Evolutionary conservation across 2,329 filamentous ascomycete species (phyloP), one percentile per base, ranked within the genome.

Genomic region (Escovopsis weberi): DNA sequence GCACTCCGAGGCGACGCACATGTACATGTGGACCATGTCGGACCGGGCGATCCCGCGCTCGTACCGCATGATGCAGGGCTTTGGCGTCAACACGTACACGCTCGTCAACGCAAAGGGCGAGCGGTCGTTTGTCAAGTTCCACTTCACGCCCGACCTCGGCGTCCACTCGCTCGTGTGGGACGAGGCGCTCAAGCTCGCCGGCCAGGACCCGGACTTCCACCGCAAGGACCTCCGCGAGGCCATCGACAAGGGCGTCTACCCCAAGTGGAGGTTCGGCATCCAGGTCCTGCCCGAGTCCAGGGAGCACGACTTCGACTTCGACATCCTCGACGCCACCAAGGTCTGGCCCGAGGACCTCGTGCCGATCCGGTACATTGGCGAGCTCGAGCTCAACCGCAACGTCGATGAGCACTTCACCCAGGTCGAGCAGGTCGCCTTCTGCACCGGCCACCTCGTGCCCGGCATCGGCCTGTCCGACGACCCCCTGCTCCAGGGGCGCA

Each of bases 1-100:
- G 41, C 59, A 86, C 52, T 65, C 75, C 0, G 82, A 89, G 56
- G 73, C 80, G 0, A 85, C 81, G 0, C 82, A 87, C 57, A 86
- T 85, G 80, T 82, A 75, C 51, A 76, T 84, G 68, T 88, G 83
- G 82, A 66, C 77, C 28, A 84, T 86, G 78, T 82, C 75, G 8
- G 84, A 87, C 55, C 72, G 82, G 26, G 69, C 70, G 0, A 85
- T 85, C 43, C 83, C 83, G 1, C 73, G 81, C 2, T 85, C 80
- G 0, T 87, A 71, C 61, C 77, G 84, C 23, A 87, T 87, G 82
- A 87, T 89, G 80, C 82, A 89, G 50, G 84, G 84, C 0, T 89
- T 88, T 44, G 83, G 84, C 42, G 84, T 89, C 51, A 87, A 89
- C 60, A 88, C 85, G 0, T 89, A 69, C 52, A 82, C 74, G 0